A percentile compares a stretch with the other conserved stretches of the same genome.
These are phyloP conservation scores for Blastobotrys illinoisensis DNA, from an alignment of 1,139 yeast genomes.

Conservation along the genomic window DNA sequence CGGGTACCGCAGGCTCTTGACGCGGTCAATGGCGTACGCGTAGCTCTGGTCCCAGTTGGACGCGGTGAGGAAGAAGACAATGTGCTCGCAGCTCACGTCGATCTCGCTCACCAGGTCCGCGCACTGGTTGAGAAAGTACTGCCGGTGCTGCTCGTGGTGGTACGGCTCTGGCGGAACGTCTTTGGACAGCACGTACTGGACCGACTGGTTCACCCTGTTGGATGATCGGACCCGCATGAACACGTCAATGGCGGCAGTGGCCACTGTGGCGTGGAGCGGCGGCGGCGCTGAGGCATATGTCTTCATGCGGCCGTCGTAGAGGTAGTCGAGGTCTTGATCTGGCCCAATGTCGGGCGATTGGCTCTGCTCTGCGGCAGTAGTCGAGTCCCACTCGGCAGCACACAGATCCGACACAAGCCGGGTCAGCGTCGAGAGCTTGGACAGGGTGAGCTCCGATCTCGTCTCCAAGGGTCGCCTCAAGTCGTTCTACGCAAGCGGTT, in stretches of 20 bases:
- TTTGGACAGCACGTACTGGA: conserved; percentile 19
- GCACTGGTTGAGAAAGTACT: neutral
- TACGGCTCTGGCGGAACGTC: conserved; percentile 13
- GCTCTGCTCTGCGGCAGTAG: conserved; percentile 5
- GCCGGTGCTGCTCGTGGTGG: neutral
- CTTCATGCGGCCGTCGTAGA: conserved; percentile 17
- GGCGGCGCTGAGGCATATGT: conserved; percentile 31
- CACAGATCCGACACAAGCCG: conserved; percentile 31
- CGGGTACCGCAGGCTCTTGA: conserved; percentile 33
- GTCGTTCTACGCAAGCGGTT: neutral
- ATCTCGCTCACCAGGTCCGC: conserved; percentile 34
- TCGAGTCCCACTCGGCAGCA: conserved; percentile 31
- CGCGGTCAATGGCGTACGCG: conserved; percentile 12
- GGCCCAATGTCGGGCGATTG: conserved; percentile 11
- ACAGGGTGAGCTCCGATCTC: conserved; percentile 23
- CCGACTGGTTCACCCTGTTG: conserved; percentile 21
- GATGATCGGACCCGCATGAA: conserved; percentile 27
- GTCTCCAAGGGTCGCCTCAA: conserved; percentile 24
- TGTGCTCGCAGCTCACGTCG: conserved; percentile 42
- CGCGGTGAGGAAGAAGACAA: conserved; percentile 48
- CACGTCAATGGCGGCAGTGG: conserved; percentile 25
- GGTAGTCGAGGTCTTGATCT: conserved; percentile 24
- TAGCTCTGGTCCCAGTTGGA: conserved; percentile 46
- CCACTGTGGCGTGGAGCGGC: conserved; percentile 22
- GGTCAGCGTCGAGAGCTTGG: conserved; percentile 29